phyloP scores from a whole-genome alignment of 306 rosid genomes.

The Canavalia gladiata region DNA sequence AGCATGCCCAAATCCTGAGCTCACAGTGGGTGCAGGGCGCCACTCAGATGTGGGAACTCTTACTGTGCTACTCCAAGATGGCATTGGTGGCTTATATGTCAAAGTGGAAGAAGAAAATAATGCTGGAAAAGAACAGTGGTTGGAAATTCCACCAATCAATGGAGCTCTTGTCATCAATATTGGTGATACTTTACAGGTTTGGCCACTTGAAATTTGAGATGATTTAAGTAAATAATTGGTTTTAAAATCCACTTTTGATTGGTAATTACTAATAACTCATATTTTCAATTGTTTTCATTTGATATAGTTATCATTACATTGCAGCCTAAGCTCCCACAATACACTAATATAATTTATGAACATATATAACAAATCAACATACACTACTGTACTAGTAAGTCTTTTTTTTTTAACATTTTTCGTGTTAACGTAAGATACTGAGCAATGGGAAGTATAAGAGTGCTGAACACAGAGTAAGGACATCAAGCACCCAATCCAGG shows the following conservation, averaged over 20 bases:
- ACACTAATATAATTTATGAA: too few species aligned
- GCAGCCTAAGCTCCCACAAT: too few species aligned
- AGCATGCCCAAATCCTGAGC: constrained; percentile 77
- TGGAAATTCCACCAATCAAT: constrained; percentile 66
- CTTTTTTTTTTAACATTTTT: not conserved
- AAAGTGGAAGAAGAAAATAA: constrained; percentile 53
- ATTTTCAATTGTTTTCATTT: too few species aligned
- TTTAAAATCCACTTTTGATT: too few species aligned
- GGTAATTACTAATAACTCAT: too few species aligned
- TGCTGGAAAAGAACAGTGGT: constrained; percentile 58
- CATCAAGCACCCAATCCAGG: constrained; percentile 61
- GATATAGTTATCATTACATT: too few species aligned
- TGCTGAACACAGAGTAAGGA: constrained; percentile 67
- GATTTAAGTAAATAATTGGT: not conserved
- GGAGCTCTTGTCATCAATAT: constrained; percentile 72
- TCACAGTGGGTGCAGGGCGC: constrained; percentile 76
- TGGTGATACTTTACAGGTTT: constrained; percentile 61
- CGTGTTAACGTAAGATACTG: constrained; percentile 49
- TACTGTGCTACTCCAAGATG: constrained; percentile 75
- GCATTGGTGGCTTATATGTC: constrained; percentile 73
- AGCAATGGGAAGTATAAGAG: constrained; percentile 78
- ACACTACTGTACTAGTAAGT: not conserved
- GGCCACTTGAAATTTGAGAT: not conserved
- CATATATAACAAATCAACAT: too few species aligned
- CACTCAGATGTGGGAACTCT: constrained; percentile 75